A percentile compares a stretch with the other conserved stretches of the same genome.
These are phyloP conservation scores for Alternaria postmessia DNA, from an alignment of 2,329 filamentous ascomycete species.

Conservation along the genomic window DNA sequence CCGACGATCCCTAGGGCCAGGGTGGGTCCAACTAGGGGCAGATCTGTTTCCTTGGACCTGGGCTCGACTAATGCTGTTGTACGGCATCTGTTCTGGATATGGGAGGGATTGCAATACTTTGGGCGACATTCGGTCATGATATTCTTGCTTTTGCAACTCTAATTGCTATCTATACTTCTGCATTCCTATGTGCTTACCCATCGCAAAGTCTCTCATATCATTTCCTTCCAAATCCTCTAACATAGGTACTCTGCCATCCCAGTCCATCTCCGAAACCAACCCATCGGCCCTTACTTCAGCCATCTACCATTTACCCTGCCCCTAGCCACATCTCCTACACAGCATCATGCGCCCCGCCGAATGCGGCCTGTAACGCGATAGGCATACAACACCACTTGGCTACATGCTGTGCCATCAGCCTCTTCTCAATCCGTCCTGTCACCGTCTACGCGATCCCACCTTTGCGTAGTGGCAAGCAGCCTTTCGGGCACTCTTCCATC, in stretches of 20 bases:
- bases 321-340: background rate
- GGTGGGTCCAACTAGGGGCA: constrained; percentile 5
- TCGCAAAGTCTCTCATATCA: background rate
- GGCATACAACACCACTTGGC: background rate
- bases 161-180: background rate
- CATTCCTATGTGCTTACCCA: background rate
- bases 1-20: constrained; percentile 13
- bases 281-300: constrained; percentile 1
- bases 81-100: background rate
- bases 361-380: background rate
- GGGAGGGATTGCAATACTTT: background rate
- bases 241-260: background rate
- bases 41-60: constrained; percentile 5
- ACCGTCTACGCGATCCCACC: constrained; percentile 1
- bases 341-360: background rate
- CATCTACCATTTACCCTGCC: background rate
- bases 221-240: background rate
- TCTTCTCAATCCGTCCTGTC: background rate
- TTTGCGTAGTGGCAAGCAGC: background rate
- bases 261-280: background rate
- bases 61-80: background rate
- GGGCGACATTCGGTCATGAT: background rate
- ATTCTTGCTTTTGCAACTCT: background rate
- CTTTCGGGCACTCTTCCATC: background rate
- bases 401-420: background rate